Percentiles rank a stretch among this genome's conserved stretches.
Conservation (phyloP, 1,284 basidiomycete species). For the Microstroma glucosiphilum region DNA sequence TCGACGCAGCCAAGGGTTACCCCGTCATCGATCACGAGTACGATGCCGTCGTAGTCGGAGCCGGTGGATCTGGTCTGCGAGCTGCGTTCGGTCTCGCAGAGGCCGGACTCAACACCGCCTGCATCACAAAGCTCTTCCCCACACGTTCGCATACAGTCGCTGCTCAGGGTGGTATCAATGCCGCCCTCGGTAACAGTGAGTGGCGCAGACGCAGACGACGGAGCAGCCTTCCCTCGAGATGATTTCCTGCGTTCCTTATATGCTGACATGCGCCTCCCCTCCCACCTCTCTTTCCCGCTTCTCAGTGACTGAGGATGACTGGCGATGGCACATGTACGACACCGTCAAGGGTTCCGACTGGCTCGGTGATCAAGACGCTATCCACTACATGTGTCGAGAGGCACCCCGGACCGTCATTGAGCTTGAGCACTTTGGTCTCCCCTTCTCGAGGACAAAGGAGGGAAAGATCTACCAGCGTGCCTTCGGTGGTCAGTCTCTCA, state of each 20-base stretch:
- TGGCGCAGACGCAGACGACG: conserved; percentile 8
- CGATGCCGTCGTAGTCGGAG: conserved; percentile 57
- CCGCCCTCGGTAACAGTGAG: conserved; percentile 78
- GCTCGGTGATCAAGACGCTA: conserved; percentile 99
- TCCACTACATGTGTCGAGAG: conserved; percentile 98
- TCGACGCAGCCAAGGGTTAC: conserved; percentile 60
- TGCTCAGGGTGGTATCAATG: conserved; percentile 98
- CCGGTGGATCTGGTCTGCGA: conserved; percentile 94
- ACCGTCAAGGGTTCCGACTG: conserved; percentile 99
- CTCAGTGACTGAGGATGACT: conserved; percentile 62
- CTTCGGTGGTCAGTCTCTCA: conserved; percentile 95
- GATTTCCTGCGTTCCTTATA: neutral
- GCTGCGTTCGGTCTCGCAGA: conserved; percentile 98
- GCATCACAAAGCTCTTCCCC: conserved; percentile 99
- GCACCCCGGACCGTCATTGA: conserved; percentile 86
- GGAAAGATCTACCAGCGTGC: conserved; percentile 99
- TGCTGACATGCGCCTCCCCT: too few relatives aligned
- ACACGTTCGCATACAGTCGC: conserved; percentile 98
- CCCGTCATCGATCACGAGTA: conserved; percentile 85
- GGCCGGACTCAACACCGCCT: conserved; percentile 85
- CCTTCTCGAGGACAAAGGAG: conserved; percentile 96
- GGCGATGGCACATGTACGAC: conserved; percentile 99
- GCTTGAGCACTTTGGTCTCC: conserved; percentile 98
- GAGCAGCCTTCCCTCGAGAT: neutral
- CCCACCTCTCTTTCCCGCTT: neutral